Evolutionary conservation across 768 basidiomycete genomes (phyloP).

Genomic region (Macrolepiota dolichaula): DNA sequence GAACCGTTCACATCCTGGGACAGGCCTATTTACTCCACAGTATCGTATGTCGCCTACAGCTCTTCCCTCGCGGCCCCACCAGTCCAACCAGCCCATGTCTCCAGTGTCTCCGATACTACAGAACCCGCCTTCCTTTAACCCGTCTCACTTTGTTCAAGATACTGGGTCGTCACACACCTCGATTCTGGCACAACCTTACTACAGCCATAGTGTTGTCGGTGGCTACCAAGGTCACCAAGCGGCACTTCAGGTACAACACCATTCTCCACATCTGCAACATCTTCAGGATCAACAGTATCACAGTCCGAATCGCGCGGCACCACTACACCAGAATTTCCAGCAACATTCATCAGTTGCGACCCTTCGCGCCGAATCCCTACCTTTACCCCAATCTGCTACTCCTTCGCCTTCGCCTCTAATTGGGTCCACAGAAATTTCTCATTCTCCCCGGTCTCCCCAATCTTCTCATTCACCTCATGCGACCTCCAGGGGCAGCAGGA

Average conservation of each 20-base stretch:
- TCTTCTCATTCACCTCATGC: conserved; percentile 9
- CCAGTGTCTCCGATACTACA: conserved; percentile 25
- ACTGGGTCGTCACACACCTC: conserved; percentile 19
- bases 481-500: conserved; percentile 12
- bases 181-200: conserved; percentile 3
- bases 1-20: conserved; percentile 9
- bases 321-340: conserved; percentile 9
- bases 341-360: neutral
- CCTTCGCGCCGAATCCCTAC: conserved; percentile 4
- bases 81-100: conserved; percentile 30
- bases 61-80: conserved; percentile 19
- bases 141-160: conserved; percentile 34
- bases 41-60: conserved; percentile 26
- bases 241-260: conserved; percentile 20
- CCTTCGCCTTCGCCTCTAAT: conserved; percentile 29
- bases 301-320: conserved; percentile 14
- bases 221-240: conserved; percentile 15
- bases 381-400: conserved; percentile 23
- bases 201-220: neutral
- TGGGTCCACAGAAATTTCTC: neutral
- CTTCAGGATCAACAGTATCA: conserved; percentile 17
- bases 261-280: conserved; percentile 24
- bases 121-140: conserved; percentile 23
- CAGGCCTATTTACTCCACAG: conserved; percentile 27
- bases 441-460: conserved; percentile 10